Conservation (phyloP, 345 rosid genomes). For the Eucalyptus marginata region DNA sequence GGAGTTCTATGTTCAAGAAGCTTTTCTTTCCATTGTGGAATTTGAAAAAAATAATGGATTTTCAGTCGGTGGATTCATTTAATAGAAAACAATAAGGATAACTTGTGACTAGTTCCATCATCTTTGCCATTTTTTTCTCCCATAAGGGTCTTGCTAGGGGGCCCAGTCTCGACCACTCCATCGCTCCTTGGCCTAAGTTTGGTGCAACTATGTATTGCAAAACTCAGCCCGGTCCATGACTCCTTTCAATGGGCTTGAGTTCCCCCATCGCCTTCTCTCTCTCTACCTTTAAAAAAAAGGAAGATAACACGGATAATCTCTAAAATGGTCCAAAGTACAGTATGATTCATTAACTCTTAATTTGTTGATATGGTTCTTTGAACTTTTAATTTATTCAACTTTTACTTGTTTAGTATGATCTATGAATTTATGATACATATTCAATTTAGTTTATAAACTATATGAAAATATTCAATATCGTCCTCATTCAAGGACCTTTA, state of each 20-base stretch:
- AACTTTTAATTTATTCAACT: too few relatives aligned
- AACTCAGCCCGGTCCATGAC: background rate
- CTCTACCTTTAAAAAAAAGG: background rate
- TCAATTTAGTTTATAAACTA: background rate
- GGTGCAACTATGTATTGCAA: background rate
- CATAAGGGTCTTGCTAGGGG: background rate
- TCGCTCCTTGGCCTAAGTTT: background rate
- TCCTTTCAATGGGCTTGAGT: background rate
- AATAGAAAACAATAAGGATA: background rate
- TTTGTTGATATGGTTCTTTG: too few relatives aligned
- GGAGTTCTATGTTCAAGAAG: background rate
- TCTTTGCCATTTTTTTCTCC: background rate
- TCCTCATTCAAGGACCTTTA: background rate
- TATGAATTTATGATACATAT: too few relatives aligned
- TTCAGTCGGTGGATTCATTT: background rate
- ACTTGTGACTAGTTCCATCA: background rate
- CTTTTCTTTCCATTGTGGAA: background rate
- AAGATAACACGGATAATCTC: background rate
- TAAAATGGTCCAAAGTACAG: too few relatives aligned
- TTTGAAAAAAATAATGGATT: background rate
- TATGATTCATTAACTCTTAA: too few relatives aligned
- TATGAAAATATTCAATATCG: background rate
- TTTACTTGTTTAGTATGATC: accelerated
- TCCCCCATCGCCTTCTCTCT: background rate
- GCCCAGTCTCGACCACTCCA: background rate